Base-by-base conservation (phyloP, 1,284 basidiomycete species). In the Cryptococcus neoformans region DNA sequence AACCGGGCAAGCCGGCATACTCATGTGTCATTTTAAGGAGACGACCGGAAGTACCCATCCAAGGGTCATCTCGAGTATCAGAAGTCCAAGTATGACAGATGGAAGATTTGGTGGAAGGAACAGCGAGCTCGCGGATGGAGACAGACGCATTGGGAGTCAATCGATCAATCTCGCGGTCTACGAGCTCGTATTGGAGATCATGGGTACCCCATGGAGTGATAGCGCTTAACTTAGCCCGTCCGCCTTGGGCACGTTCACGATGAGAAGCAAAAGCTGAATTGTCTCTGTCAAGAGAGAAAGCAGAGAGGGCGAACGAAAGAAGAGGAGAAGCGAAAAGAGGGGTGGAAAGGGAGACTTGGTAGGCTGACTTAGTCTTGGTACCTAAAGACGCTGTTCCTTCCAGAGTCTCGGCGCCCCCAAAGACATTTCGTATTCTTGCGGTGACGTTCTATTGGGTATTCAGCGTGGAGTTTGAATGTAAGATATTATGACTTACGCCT, bases 351-450 rank as follows among this genome's bases (percentile, higher is more conserved):
- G 71, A 41, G 3, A 67, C 68, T 62, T 89, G 83, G 74, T 92
- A 95, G 0, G 92, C 85, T 54, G 87, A 85, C 57, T 86, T 85
- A 0, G 93, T 99, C 69, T 89, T 88, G 0, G 93, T 96, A 0
- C 94, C 96, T 12, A 90, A 81, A 0, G 92, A 85, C 2, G 91
- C 78, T 58, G 88, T 89, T 6, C 88, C 89, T 70, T 94, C 89
- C 57, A 99, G 80, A 0, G 84, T 84, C 76, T 99, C 96, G 17
- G 88, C 94, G 2, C 92, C 90, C 34, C 96, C 95, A 66, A 98
- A 89, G 5, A 89, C 83, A 76, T 99, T 99, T 14, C 89, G 83
- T 39, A 94, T 78, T 52, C 88, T 85, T 14, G 84, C 90, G 6
- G 88, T 90, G 42, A 87, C 83, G 56, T 87, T 90, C 87, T 21